Evolutionary conservation across 805 yeast genomes (phyloP), one percentile per base, ranked within the genome.

Genomic region (Metschnikowia picachoensis): DNA sequence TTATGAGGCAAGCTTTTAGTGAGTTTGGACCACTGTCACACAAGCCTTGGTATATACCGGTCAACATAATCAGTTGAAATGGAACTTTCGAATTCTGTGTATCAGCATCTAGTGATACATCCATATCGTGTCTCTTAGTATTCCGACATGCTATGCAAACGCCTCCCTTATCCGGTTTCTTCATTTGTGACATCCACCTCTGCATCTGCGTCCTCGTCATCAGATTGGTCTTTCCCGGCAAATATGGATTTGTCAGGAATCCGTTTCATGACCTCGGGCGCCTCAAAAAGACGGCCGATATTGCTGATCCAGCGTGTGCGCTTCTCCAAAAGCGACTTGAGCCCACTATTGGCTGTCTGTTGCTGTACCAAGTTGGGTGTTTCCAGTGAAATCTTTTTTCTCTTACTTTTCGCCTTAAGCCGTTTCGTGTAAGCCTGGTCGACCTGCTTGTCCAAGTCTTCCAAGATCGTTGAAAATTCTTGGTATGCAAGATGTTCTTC

Each of bases 401-500:
- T 73, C 60, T 79, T 80, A 58, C 77, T 85, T 46, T 89, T 83
- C 8, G 82, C 88, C 56, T 90, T 81, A 46, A 86, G 77, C 49
- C 97, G 74, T 64, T 90, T 86, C 52, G 86, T 69, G 61, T 91
- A 94, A 16, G 95, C 91, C 64, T 88, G 97, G 62, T 94, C 99
- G 32, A 94, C 91, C 66, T 94, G 99, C 63, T 92, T 94, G 64
- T 94, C 97, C 55, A 94, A 73, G 61, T 94, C 98, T 47, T 94
- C 98, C 48, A 90, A 66, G 43, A 94, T 91, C 11, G 92, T 85
- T 48, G 83, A 74, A 64, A 88, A 94, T 64, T 94, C 99, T 62
- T 92, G 97, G 82, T 91, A 94, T 27, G 97, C 96, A 57, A 94
- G 74, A 56, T 87, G 95, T 53, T 87, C 94, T 55, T 90, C 92